These are phyloP conservation scores for Fusarium sp. DNA, from an alignment of 2,329 filamentous ascomycete genomes.

Conservation along the genomic window DNA sequence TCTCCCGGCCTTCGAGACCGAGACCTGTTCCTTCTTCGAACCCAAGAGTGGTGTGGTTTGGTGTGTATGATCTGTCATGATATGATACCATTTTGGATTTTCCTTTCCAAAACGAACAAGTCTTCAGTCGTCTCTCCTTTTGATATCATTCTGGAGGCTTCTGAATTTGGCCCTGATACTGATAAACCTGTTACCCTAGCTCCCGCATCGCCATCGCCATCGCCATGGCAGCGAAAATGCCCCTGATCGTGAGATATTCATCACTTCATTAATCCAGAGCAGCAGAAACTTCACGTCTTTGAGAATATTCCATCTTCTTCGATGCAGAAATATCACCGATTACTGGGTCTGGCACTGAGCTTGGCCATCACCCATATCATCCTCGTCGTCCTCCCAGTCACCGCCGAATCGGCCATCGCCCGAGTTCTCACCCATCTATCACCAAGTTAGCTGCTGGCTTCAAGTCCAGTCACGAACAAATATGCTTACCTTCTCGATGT, in stretches of 20 bases:
- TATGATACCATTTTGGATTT: conserved; percentile 26
- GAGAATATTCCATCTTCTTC: conserved; percentile 15
- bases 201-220: conserved; percentile 6
- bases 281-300: conserved; percentile 21
- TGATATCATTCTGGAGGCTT: not conserved
- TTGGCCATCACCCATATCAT: conserved; percentile 72
- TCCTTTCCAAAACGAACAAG: conserved; percentile 15
- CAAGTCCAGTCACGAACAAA: not conserved
- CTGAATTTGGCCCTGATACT: not conserved
- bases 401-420: conserved; percentile 73
- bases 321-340: conserved; percentile 33
- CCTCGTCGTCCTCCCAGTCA: conserved; percentile 75
- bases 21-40: conserved; percentile 12
- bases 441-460: conserved; percentile 20
- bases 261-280: conserved; percentile 41
- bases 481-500: conserved; percentile 76
- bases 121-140: conserved; percentile 11
- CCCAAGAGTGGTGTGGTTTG: conserved; percentile 24
- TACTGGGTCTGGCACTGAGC: conserved; percentile 81
- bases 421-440: conserved; percentile 76
- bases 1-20: conserved; percentile 6
- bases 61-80: not conserved
- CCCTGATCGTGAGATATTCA: conserved; percentile 38
- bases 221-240: not conserved
- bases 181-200: not conserved